A percentile compares a stretch with the other conserved stretches of the same genome.
Conservation (phyloP, 2,329 filamentous ascomycete genomes). For the Botrytis squamosa region DNA sequence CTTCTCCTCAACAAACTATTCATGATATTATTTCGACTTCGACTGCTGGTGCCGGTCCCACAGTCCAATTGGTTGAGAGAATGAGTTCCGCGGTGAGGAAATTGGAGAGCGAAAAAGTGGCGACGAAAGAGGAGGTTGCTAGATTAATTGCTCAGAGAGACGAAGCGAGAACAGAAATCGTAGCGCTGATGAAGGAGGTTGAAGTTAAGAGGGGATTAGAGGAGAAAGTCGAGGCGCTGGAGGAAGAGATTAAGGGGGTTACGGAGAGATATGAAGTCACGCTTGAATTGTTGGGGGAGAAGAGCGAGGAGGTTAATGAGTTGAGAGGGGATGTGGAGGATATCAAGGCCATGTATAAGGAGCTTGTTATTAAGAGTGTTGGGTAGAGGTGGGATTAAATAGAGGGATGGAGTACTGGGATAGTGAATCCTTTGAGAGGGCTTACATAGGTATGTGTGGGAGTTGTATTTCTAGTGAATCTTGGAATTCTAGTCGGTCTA, state of each 20-base stretch:
- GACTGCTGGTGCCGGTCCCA: slow-evolving; percentile 85
- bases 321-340: slow-evolving; percentile 84
- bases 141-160: slow-evolving; percentile 83
- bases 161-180: slow-evolving; percentile 88
- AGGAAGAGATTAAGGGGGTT: slow-evolving; percentile 66
- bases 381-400: not conserved
- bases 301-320: slow-evolving; percentile 93
- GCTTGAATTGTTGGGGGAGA: slow-evolving; percentile 92
- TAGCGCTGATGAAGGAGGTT: slow-evolving; percentile 81
- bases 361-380: slow-evolving; percentile 58
- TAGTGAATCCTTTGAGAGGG: not conserved
- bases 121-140: slow-evolving; percentile 79
- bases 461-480: not conserved
- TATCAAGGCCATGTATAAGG: slow-evolving; percentile 93
- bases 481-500: not conserved
- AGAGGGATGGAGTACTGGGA: not conserved
- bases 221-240: slow-evolving; percentile 60
- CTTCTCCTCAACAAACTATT: slow-evolving; percentile 66
- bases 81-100: slow-evolving; percentile 93
- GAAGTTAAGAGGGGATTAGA: slow-evolving; percentile 66
- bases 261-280: slow-evolving; percentile 84
- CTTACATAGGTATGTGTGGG: not conserved
- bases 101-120: slow-evolving; percentile 87
- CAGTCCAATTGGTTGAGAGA: slow-evolving; percentile 90
- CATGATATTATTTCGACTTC: slow-evolving; percentile 88